Conservation (phyloP, 805 yeast species). For the Wickerhamiella allomyrinae region DNA sequence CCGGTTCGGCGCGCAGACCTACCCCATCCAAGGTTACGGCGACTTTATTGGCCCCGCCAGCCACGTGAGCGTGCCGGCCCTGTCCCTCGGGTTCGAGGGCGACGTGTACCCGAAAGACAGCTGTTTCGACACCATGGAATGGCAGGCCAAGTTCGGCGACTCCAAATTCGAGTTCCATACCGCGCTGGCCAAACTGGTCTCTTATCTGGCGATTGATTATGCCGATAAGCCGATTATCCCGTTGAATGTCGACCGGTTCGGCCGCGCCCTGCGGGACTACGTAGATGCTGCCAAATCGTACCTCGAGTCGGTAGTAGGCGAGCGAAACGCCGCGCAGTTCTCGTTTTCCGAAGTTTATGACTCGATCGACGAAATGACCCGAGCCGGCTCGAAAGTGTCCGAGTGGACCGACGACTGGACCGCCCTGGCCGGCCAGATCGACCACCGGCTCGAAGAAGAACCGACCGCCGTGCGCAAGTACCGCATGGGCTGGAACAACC, state of each 20-base stretch:
- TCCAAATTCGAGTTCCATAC: constrained; percentile 41
- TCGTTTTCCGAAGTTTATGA: constrained; percentile 21
- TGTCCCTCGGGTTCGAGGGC: constrained; percentile 42
- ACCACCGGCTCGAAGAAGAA: constrained; percentile 28
- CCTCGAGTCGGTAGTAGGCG: constrained; percentile 16
- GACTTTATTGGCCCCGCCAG: constrained; percentile 58
- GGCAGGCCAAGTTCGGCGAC: constrained; percentile 40
- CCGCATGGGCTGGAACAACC: constrained; percentile 73
- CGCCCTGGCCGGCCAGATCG: neutral
- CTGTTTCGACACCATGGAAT: constrained; percentile 50
- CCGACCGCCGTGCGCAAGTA: constrained; percentile 57
- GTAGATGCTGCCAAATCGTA: constrained; percentile 34
- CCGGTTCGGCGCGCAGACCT: constrained; percentile 3
- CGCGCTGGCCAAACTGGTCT: constrained; percentile 41
- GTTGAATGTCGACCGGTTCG: constrained; percentile 38
- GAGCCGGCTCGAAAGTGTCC: constrained; percentile 34
- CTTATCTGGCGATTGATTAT: constrained; percentile 40
- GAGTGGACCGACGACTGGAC: constrained; percentile 53
- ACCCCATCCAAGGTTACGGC: constrained; percentile 25
- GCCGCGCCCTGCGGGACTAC: constrained; percentile 31
- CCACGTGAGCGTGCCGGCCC: constrained; percentile 51
- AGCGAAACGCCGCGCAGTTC: constrained; percentile 7
- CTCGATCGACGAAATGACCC: constrained; percentile 29
- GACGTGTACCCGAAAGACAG: constrained; percentile 28
- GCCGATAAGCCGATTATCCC: constrained; percentile 70